Conservation (phyloP, 352 stramenopile genomes). For the Globisporangium acanthophoron region DNA sequence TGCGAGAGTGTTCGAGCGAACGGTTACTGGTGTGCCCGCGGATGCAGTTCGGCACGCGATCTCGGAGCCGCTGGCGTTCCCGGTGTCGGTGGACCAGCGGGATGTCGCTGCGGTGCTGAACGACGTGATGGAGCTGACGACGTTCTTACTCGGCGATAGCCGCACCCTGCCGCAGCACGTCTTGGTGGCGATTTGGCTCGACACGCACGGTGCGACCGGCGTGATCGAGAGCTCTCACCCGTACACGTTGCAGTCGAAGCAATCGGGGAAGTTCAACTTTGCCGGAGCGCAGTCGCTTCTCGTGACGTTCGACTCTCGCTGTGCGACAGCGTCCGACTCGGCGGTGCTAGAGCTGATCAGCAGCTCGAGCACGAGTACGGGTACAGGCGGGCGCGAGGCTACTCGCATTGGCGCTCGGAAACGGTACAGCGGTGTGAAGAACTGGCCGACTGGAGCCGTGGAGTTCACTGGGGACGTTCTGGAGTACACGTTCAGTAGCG, state of each 20-base stretch:
- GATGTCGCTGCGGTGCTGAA: slow-evolving; percentile 35
- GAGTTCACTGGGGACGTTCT: slow-evolving; percentile 57
- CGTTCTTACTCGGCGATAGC: slow-evolving; percentile 56
- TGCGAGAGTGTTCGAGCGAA: slow-evolving; percentile 25
- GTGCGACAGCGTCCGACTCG: slow-evolving; percentile 22
- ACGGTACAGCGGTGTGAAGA: slow-evolving; percentile 30
- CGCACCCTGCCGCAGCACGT: slow-evolving; percentile 44
- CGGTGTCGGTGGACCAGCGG: slow-evolving; percentile 37
- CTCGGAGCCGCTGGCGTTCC: slow-evolving; percentile 27
- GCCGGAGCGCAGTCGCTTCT: slow-evolving; percentile 44
- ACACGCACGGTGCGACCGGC: slow-evolving; percentile 56
- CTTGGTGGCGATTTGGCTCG: slow-evolving; percentile 67
- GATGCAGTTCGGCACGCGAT: neutral
- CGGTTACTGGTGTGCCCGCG: neutral
- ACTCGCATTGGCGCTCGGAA: slow-evolving; percentile 16
- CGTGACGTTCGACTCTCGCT: slow-evolving; percentile 66
- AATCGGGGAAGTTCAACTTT: slow-evolving; percentile 43
- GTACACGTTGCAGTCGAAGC: slow-evolving; percentile 24
- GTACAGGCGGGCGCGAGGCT: slow-evolving; percentile 3
- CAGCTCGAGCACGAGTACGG: slow-evolving; percentile 2
- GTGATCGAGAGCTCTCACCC: slow-evolving; percentile 68
- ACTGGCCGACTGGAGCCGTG: slow-evolving; percentile 46
- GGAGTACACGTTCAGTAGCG: slow-evolving; percentile 49
- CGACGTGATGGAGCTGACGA: slow-evolving; percentile 43
- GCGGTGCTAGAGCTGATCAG: slow-evolving; percentile 18